phyloP scores from a whole-genome alignment of 1,284 basidiomycete genomes.

The Cryptococcus sp. region DNA sequence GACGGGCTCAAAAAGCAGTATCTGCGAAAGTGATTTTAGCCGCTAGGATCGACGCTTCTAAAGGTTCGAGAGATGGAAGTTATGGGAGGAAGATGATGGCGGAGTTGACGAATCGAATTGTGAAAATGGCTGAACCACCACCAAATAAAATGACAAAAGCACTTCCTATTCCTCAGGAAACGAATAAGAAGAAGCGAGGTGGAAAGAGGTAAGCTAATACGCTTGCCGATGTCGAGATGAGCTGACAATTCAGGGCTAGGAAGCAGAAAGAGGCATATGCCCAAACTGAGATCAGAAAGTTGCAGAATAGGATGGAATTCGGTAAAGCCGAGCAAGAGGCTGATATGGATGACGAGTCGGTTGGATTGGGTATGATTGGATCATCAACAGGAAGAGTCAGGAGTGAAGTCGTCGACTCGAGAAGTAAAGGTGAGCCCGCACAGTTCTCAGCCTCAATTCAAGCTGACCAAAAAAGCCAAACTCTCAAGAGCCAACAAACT shows the following conservation, averaged over 20 bases:
- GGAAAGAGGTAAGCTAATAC: constrained; percentile 68
- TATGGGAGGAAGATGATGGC: constrained; percentile 77
- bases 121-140: constrained; percentile 87
- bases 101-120: constrained; percentile 86
- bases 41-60: constrained; percentile 85
- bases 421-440: constrained; percentile 66
- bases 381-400: constrained; percentile 78
- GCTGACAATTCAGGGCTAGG: constrained; percentile 63
- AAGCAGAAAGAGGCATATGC: constrained; percentile 97
- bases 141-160: constrained; percentile 92
- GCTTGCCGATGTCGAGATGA: background rate
- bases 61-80: constrained; percentile 66
- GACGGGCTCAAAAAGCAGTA: constrained; percentile 88
- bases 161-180: constrained; percentile 92
- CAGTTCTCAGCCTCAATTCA: background rate
- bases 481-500: constrained; percentile 94
- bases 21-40: constrained; percentile 88
- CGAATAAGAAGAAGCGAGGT: constrained; percentile 89
- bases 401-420: constrained; percentile 76
- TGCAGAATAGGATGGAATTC: constrained; percentile 95
- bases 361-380: constrained; percentile 96
- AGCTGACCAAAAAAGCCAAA: constrained; percentile 60
- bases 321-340: constrained; percentile 95
- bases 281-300: constrained; percentile 91
- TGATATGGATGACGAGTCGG: constrained; percentile 91